A percentile compares a stretch with the other conserved stretches of the same genome.
Conservation (phyloP, 768 basidiomycete species). For the Trametes cubensis region DNA sequence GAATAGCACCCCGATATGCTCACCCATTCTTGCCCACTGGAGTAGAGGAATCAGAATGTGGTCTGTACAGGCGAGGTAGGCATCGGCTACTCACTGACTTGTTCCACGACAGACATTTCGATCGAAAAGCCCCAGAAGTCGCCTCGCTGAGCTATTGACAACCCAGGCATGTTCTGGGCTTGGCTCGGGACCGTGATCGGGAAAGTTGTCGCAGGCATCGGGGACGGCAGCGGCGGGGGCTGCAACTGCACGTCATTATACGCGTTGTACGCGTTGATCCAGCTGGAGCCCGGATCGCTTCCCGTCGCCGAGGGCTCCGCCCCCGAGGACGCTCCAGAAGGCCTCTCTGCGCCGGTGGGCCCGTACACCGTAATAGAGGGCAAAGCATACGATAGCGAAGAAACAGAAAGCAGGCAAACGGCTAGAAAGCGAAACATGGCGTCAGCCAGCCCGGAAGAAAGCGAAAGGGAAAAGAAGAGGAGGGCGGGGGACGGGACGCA, state of each 20-base stretch:
- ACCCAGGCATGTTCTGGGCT: constrained; percentile 25
- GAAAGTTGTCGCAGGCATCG: constrained; percentile 29
- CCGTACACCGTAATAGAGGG: constrained; percentile 30
- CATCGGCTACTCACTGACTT: constrained; percentile 54
- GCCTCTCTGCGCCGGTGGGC: constrained; percentile 25
- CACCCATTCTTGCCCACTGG: constrained; percentile 59
- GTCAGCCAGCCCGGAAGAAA: not conserved
- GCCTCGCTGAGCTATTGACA: constrained; percentile 50
- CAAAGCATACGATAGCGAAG: not conserved
- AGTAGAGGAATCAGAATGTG: not conserved
- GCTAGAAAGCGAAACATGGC: not conserved
- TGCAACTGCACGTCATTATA: constrained; percentile 37
- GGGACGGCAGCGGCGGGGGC: constrained; percentile 35
- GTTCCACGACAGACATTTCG: constrained; percentile 72
- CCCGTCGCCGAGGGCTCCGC: constrained; percentile 3
- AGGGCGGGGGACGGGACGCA: not conserved
- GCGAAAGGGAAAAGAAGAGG: not conserved
- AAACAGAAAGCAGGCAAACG: not conserved
- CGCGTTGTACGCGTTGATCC: constrained; percentile 21
- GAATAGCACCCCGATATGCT: constrained; percentile 8
- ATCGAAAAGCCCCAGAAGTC: constrained; percentile 76
- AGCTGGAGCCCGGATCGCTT: not conserved
- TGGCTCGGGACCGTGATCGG: constrained; percentile 20
- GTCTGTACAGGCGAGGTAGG: not conserved
- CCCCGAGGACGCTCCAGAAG: constrained; percentile 2